Evolutionary conservation across 2,329 filamentous ascomycete genomes (phyloP).

Genomic region (Colletotrichum neosansevieriae): DNA sequence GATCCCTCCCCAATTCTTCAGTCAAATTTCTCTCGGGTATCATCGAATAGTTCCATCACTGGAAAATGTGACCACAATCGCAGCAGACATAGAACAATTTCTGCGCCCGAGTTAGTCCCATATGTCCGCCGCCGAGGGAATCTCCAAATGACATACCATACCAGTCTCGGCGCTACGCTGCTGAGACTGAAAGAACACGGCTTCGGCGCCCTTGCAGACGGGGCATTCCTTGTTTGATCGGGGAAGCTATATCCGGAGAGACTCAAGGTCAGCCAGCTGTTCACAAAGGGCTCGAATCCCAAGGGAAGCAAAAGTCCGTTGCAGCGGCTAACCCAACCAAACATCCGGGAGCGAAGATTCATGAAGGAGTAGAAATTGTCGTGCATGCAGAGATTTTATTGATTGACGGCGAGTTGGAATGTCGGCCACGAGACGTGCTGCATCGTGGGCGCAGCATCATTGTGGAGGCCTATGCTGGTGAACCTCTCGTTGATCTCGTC

Average conservation of each 20-base stretch:
- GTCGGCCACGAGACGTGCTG: conserved; percentile 34
- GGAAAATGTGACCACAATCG: conserved; percentile 90
- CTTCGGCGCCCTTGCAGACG: conserved; percentile 85
- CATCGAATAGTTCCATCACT: conserved; percentile 53
- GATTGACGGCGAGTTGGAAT: conserved; percentile 33
- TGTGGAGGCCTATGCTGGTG: conserved; percentile 22
- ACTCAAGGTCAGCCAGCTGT: conserved; percentile 57
- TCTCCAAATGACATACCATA: conserved; percentile 77
- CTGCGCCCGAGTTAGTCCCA: conserved; percentile 58
- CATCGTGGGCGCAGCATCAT: background rate
- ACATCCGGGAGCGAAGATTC: conserved; percentile 6
- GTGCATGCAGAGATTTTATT: conserved; percentile 1
- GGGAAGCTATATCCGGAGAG: conserved; percentile 77
- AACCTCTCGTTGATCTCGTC: conserved; percentile 29
- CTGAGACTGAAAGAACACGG: conserved; percentile 99
- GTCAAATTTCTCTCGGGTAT: conserved; percentile 41
- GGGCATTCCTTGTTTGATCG: conserved; percentile 89
- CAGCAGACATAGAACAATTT: conserved; percentile 96
- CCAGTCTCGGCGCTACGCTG: conserved; percentile 96
- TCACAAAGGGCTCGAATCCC: conserved; percentile 39
- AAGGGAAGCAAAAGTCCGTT: conserved; percentile 41
- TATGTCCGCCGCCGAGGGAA: background rate
- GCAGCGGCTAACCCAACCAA: conserved; percentile 31
- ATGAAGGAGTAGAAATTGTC: background rate
- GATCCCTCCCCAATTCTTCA: conserved; percentile 3